Evolutionary conservation across 305 asterid genomes (phyloP).

Genomic region (Rubia peregrina): DNA sequence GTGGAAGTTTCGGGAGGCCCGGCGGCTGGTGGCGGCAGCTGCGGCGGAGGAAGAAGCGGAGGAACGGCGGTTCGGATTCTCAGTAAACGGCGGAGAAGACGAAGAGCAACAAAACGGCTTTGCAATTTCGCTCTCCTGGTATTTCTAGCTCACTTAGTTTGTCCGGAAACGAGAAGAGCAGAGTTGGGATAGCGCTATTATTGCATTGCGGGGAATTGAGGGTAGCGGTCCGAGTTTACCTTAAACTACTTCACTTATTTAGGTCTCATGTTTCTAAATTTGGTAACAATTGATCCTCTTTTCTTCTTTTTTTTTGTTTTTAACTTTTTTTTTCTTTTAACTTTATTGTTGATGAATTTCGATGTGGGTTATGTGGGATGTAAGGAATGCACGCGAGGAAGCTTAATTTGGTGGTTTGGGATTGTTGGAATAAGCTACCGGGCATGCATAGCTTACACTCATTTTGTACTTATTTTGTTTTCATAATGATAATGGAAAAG

Average conservation of each 20-base stretch:
- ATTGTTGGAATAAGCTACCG: constrained; percentile 30
- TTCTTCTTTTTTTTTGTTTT: background rate
- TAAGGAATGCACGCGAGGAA: constrained; percentile 76
- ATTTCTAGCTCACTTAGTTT: constrained; percentile 23
- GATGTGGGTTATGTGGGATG: constrained; percentile 37
- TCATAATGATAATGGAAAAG: constrained; percentile 8
- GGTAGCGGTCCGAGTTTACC: constrained; percentile 78
- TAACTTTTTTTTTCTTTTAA: background rate
- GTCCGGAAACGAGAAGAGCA: constrained; percentile 20
- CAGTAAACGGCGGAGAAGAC: background rate
- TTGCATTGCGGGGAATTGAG: constrained; percentile 95
- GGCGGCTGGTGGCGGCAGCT: constrained; percentile 21
- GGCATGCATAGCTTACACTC: constrained; percentile 85
- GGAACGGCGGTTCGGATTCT: background rate
- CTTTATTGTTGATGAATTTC: background rate
- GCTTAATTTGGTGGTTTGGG: constrained; percentile 19
- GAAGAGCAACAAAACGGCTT: constrained; percentile 25
- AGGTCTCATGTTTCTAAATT: constrained; percentile 15
- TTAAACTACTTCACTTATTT: constrained; percentile 9
- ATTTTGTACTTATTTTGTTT: constrained; percentile 18
- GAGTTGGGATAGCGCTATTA: constrained; percentile 52
- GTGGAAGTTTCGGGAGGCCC: constrained; percentile 17
- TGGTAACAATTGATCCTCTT: background rate
- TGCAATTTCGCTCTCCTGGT: constrained; percentile 66
- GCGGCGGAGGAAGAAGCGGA: constrained; percentile 26